Evolutionary conservation across 306 rosid species (phyloP), one percentile per base, ranked within the genome.

Genomic region (Trifolium pratense): DNA sequence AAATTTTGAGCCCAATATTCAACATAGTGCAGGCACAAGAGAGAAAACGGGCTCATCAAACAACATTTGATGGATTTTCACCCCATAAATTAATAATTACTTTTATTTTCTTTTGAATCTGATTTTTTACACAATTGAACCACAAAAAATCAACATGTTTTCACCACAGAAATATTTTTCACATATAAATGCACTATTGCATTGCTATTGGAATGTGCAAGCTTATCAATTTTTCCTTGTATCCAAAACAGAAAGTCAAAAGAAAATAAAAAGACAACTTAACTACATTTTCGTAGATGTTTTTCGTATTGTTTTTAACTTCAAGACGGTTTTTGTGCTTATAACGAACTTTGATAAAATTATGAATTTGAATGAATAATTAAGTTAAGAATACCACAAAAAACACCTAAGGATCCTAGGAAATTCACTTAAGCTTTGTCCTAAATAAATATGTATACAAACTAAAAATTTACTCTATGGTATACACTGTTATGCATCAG

Each of bases 41-140:
- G 14, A 29, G n/a, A 14, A 59, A 49, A n/a, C 43, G 81, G 81
- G 80, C 81, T 78, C 71, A 55, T 52, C 32, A 79, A 79, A 36
- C 68, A 17, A 58, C 57, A 51, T 11, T 70, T 52, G 0, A 8
- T 43, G 5, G 7, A 8, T 20, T 72, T 25, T 63, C 64, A 63
- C 71, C 81, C 81, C 74, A 79, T 31, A 12, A 37, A 43, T 1
- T 70, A 74, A 32, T 70, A 74, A 32, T 25, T 25, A 51, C 58
- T 61, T 61, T 23, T 8, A 32, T 4, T 60, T 60, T 39, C 21
- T 25, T 6, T 17, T 42, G 46, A 26, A 40, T 56, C 40, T 60
- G 29, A 75, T 59, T 49, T 64, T 59, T 49, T 57, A 51, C 61
- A 57, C 31, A 21, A 46, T 5, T 66, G 17, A 56, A 55, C 40